A percentile compares a stretch with the other conserved stretches of the same genome.
Conservation (phyloP, 805 yeast species). For the Kodamaea laetipori region DNA sequence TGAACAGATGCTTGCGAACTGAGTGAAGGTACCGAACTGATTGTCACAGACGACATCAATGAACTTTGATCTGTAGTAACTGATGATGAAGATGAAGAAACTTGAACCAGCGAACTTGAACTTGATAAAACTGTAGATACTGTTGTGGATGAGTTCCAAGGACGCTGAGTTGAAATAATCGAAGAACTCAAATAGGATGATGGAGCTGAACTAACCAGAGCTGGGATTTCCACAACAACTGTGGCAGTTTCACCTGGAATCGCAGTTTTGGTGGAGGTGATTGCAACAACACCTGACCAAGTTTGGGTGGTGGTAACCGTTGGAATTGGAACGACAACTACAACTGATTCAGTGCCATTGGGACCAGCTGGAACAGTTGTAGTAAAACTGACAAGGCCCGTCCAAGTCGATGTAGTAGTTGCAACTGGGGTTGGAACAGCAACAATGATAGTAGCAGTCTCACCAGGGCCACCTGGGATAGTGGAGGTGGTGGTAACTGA, state of each 20-base stretch:
- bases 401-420: conserved; percentile 11
- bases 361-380: conserved; percentile 4
- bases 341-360: conserved; percentile 16
- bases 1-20: no score
- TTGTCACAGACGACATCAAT: no score
- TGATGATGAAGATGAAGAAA: no score
- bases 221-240: conserved; percentile 17
- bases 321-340: conserved; percentile 18
- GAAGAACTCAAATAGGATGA: conserved; percentile 2
- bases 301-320: conserved; percentile 12
- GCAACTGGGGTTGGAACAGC: conserved; percentile 7
- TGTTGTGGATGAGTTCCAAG: no score
- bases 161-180: no score
- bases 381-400: conserved; percentile 8
- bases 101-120: no score
- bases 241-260: conserved; percentile 12
- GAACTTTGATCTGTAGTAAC: no score
- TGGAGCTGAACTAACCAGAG: conserved; percentile 3
- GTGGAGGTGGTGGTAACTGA: conserved; percentile 25
- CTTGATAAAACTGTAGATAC: no score
- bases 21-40: no score
- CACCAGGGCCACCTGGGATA: conserved; percentile 18
- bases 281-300: conserved; percentile 13
- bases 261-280: conserved; percentile 9
- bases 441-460: conserved; percentile 9